Evolutionary conservation across 352 stramenopile species (phyloP).

Genomic region (Phytophthora cryptogea): DNA sequence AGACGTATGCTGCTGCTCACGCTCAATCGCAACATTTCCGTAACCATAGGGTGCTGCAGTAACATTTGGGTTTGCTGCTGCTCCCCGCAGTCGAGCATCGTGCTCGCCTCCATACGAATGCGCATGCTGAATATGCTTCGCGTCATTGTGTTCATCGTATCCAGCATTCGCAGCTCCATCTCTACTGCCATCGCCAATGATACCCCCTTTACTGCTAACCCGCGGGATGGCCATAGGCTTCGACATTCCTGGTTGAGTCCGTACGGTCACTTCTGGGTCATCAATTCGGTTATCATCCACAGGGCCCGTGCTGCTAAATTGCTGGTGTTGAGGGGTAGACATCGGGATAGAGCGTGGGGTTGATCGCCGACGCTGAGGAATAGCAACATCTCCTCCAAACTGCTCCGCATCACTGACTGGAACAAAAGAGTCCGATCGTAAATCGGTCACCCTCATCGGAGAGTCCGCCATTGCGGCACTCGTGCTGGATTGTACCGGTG

Average conservation of each 20-base stretch:
- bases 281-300: slow-evolving; percentile 12
- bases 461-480: slow-evolving; percentile 20
- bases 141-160: slow-evolving; percentile 29
- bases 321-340: slow-evolving; percentile 16
- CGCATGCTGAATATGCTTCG: slow-evolving; percentile 53
- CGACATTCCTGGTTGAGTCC: slow-evolving; percentile 51
- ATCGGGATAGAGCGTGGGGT: slow-evolving; percentile 43
- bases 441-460: slow-evolving; percentile 22
- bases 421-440: slow-evolving; percentile 42
- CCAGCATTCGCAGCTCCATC: slow-evolving; percentile 5
- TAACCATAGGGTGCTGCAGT: slow-evolving; percentile 75
- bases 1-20: slow-evolving; percentile 29
- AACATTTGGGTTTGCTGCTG: slow-evolving; percentile 66
- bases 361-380: slow-evolving; percentile 39
- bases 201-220: slow-evolving; percentile 38
- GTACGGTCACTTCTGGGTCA: slow-evolving; percentile 17
- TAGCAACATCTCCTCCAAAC: slow-evolving; percentile 21
- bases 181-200: slow-evolving; percentile 33
- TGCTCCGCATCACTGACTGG: slow-evolving; percentile 37
- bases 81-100: slow-evolving; percentile 46
- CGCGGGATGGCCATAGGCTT: slow-evolving; percentile 85
- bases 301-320: slow-evolving; percentile 24
- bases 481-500: slow-evolving; percentile 13
- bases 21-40: slow-evolving; percentile 73
- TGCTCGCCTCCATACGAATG: slow-evolving; percentile 72